phyloP scores from a whole-genome alignment of 1,139 yeast species.

The Suhomyces bokatorum region DNA sequence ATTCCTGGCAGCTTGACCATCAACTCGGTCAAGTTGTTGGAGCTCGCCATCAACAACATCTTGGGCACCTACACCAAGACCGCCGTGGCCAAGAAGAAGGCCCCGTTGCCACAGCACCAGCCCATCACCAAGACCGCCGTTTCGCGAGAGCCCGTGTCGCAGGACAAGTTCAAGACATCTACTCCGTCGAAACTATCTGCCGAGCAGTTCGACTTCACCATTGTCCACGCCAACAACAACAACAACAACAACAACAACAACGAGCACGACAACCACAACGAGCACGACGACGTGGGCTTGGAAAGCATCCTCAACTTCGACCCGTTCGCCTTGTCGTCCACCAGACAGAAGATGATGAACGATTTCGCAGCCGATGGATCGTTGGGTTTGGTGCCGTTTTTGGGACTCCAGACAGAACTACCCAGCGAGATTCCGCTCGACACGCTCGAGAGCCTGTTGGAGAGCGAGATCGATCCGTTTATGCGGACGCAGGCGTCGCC shows the following conservation, averaged over 20 bases:
- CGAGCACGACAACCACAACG: conserved; percentile 3
- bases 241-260: no score
- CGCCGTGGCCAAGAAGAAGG: conserved; percentile 20
- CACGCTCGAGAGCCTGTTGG: not conserved
- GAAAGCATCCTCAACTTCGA: conserved; percentile 41
- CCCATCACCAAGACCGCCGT: conserved; percentile 25
- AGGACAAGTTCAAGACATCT: conserved; percentile 5
- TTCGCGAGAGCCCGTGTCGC: conserved; percentile 8
- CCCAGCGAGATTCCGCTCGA: not conserved
- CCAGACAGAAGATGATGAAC: conserved; percentile 40
- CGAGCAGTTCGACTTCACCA: conserved; percentile 1
- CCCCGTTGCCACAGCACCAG: conserved; percentile 13
- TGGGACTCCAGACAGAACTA: conserved; percentile 31
- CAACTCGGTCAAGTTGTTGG: conserved; percentile 56
- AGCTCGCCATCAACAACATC: conserved; percentile 56
- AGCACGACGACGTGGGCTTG: conserved; percentile 14
- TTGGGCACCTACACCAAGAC: conserved; percentile 34
- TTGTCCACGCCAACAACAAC: not conserved
- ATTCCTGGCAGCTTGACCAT: conserved; percentile 62
- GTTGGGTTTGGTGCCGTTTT: conserved; percentile 59
- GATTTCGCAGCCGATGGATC: conserved; percentile 74
- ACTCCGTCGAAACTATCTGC: conserved; percentile 7
- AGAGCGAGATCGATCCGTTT: not conserved
- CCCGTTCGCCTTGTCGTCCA: conserved; percentile 40
- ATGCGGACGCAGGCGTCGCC: not conserved